Conservation (phyloP, 2,329 filamentous ascomycete species). For the Beauveria asiatica region DNA sequence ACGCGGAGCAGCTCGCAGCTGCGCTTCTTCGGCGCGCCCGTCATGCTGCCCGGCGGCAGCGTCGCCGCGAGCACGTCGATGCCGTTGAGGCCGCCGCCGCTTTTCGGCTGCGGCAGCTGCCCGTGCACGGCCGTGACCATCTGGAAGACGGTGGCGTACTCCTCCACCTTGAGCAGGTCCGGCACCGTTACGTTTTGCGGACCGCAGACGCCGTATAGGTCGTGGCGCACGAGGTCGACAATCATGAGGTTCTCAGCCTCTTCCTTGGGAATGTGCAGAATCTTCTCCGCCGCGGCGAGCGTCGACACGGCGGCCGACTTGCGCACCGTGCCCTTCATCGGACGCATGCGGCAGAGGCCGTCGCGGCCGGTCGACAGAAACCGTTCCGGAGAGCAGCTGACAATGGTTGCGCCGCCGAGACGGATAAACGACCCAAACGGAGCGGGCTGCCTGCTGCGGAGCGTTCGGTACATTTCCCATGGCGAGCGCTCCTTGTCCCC, state of each 20-base stretch:
- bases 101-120: conserved; percentile 32
- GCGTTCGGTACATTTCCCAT: conserved; percentile 65
- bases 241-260: conserved; percentile 97
- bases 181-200: conserved; percentile 64
- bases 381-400: conserved; percentile 81
- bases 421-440: conserved; percentile 79
- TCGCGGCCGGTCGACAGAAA: conserved; percentile 55
- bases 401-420: conserved; percentile 59
- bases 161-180: conserved; percentile 77
- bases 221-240: conserved; percentile 90
- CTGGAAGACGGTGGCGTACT: conserved; percentile 84
- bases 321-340: conserved; percentile 94
- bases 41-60: conserved; percentile 91
- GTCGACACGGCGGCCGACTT: conserved; percentile 60
- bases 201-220: conserved; percentile 77
- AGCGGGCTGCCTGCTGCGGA: conserved; percentile 66
- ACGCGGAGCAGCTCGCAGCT: conserved; percentile 72
- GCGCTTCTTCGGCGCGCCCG: conserved; percentile 87
- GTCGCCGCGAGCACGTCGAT: conserved; percentile 69
- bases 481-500: conserved; percentile 40
- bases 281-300: conserved; percentile 59
- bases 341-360: conserved; percentile 68
- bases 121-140: conserved; percentile 86
- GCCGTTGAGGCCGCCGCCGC: conserved; percentile 30
- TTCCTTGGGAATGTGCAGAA: conserved; percentile 78